phyloP scores from a whole-genome alignment of 2,329 filamentous ascomycete species.

The Alternaria hordeiaustralica region DNA sequence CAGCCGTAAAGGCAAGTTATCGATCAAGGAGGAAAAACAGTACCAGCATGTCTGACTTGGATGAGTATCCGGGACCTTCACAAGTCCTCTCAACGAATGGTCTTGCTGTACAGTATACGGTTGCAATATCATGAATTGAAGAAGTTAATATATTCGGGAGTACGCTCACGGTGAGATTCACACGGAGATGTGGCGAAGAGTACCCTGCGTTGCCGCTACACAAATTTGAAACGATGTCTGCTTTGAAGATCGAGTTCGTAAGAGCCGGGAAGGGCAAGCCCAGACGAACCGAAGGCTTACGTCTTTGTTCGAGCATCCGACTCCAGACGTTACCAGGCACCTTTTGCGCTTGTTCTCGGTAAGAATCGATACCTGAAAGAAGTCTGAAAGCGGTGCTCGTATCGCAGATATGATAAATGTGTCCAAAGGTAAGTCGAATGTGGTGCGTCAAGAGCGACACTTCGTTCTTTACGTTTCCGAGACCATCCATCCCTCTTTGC shows the following conservation, averaged over 20 bases:
- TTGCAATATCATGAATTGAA: not conserved
- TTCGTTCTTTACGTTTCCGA: not conserved
- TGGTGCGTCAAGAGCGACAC: not conserved
- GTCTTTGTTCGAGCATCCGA: not conserved
- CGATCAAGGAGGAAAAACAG: not conserved
- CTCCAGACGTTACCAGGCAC: not conserved
- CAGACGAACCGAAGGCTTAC: not conserved
- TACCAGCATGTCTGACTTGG: not conserved
- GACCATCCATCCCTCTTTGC: not conserved
- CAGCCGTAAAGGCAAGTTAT: not conserved
- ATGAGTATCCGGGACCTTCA: not conserved
- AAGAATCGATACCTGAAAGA: not conserved
- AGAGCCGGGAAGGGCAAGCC: not conserved
- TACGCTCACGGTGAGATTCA: accelerated
- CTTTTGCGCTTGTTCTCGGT: not conserved
- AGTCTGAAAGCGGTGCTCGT: not conserved
- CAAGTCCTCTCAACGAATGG: not conserved
- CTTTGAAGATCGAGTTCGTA: not conserved
- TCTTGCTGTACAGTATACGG: not conserved
- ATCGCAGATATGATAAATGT: not conserved
- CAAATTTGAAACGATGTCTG: not conserved
- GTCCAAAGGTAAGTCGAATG: not conserved
- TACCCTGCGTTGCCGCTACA: not conserved
- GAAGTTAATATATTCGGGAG: not conserved
- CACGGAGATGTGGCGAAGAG: not conserved